These are phyloP conservation scores for Debaryomycetaceae sp. DNA, from an alignment of 1,139 yeast species.

Conservation along the genomic window DNA sequence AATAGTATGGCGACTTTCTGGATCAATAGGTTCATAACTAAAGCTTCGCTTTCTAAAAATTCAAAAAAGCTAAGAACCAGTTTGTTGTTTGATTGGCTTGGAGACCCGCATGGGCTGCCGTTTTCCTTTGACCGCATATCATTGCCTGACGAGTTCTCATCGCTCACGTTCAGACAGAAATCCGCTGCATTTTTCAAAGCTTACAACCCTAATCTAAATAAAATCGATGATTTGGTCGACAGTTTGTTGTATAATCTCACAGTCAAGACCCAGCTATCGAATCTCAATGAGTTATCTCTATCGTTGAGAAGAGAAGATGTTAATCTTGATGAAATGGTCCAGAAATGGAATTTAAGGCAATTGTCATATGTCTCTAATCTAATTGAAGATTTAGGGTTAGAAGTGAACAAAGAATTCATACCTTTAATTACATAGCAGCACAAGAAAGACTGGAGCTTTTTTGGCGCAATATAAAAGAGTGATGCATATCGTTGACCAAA, in stretches of 20 bases:
- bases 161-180: slow-evolving; percentile 1
- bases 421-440: too few relatives aligned
- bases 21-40: slow-evolving; percentile 32
- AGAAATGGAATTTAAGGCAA: slow-evolving; percentile 9
- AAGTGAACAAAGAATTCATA: slow-evolving; percentile 6
- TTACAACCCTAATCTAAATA: slow-evolving; percentile 8
- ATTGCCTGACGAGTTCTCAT: slow-evolving; percentile 5
- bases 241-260: slow-evolving; percentile 34
- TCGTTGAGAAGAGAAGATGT: slow-evolving; percentile 1
- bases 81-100: slow-evolving; percentile 17
- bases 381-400: slow-evolving; percentile 8
- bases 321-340: slow-evolving; percentile 12
- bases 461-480: too few relatives aligned
- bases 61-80: slow-evolving; percentile 20
- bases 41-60: slow-evolving; percentile 16
- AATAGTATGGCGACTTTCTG: slow-evolving; percentile 36
- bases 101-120: slow-evolving; percentile 3
- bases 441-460: too few relatives aligned
- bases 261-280: slow-evolving; percentile 20
- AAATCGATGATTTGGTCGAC: slow-evolving; percentile 41
- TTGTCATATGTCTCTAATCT: slow-evolving; percentile 10
- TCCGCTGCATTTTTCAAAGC: background rate
- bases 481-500: too few relatives aligned
- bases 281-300: slow-evolving; percentile 10
- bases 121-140: slow-evolving; percentile 4